Evolutionary conservation across 805 yeast genomes (phyloP).

Genomic region (Ogataea methanolica): DNA sequence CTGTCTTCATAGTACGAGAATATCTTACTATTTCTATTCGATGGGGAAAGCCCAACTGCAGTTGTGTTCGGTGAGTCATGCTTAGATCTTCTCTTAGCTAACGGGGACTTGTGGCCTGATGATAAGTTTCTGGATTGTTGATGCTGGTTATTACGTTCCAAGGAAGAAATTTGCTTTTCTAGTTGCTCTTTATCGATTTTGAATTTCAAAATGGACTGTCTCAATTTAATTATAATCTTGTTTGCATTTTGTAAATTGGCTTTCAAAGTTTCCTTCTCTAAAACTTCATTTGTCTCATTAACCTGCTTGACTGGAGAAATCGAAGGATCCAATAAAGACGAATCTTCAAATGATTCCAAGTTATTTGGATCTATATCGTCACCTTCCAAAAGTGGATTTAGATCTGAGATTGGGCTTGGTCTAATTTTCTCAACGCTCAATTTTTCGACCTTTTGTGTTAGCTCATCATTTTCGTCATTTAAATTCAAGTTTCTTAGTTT

Average conservation of each 20-base stretch:
- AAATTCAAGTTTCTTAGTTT: conserved; percentile 51
- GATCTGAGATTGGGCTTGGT: conserved; percentile 13
- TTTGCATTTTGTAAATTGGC: conserved; percentile 64
- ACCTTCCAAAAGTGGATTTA: conserved; percentile 1
- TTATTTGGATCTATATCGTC: conserved; percentile 30
- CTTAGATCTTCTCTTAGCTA: conserved; percentile 4
- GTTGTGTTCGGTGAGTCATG: conserved; percentile 6
- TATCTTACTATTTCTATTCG: conserved; percentile 12
- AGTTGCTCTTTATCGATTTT: conserved; percentile 37
- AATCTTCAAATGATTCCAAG: conserved; percentile 28
- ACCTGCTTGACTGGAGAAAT: conserved; percentile 31
- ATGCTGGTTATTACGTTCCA: too few relatives aligned
- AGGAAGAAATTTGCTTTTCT: conserved; percentile 14
- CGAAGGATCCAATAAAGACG: conserved; percentile 28
- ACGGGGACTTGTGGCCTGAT: background rate
- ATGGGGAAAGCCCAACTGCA: conserved; percentile 10
- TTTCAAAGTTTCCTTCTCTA: conserved; percentile 63
- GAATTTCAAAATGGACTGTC: conserved; percentile 43
- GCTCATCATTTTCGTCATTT: conserved; percentile 64
- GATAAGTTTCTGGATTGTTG: background rate
- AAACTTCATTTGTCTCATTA: conserved; percentile 38
- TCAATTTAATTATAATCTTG: conserved; percentile 54
- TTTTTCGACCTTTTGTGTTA: conserved; percentile 36
- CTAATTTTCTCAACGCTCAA: conserved; percentile 7
- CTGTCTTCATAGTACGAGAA: conserved; percentile 20